A percentile compares a stretch with the other conserved stretches of the same genome.
These are phyloP conservation scores for Psilocybe sp. DNA, from an alignment of 768 basidiomycete genomes.

Conservation along the genomic window DNA sequence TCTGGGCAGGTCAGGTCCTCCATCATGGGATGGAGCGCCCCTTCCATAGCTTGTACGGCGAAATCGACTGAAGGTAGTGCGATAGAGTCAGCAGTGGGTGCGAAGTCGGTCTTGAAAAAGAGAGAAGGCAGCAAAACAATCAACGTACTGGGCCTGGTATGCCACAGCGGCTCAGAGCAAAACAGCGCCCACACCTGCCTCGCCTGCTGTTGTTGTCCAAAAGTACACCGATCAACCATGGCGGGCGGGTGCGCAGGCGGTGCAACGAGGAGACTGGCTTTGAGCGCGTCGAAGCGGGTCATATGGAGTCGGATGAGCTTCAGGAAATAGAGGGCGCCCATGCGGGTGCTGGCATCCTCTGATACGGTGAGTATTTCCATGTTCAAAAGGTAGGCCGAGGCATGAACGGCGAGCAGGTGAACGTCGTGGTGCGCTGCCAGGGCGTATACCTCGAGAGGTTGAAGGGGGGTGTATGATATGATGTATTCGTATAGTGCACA, in stretches of 20 bases:
- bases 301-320: slow-evolving; percentile 9
- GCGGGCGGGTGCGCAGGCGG: slow-evolving; percentile 7
- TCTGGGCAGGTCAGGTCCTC: too few species aligned
- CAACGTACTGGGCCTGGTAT: background rate
- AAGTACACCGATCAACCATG: slow-evolving; percentile 1
- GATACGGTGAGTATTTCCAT: slow-evolving; percentile 7
- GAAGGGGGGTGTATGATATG: slow-evolving; percentile 9
- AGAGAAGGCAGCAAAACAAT: too few species aligned
- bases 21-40: too few species aligned
- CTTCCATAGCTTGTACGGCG: too few species aligned
- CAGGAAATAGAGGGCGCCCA: slow-evolving; percentile 9
- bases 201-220: slow-evolving; percentile 3
- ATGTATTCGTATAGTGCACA: slow-evolving; percentile 7
- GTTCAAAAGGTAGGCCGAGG: slow-evolving; percentile 9
- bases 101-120: too few species aligned
- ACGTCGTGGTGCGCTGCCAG: slow-evolving; percentile 12
- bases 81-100: too few species aligned
- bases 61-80: too few species aligned
- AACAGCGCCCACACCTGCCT: slow-evolving; percentile 6
- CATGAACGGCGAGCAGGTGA: slow-evolving; percentile 5
- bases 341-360: slow-evolving; percentile 9
- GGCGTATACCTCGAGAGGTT: slow-evolving; percentile 11
- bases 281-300: slow-evolving; percentile 2
- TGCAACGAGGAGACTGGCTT: slow-evolving; percentile 5
- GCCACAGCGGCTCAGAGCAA: background rate